A percentile compares a stretch with the other conserved stretches of the same genome.
Conservation (phyloP, 805 yeast species). For the Kodamaea fukazawae region DNA sequence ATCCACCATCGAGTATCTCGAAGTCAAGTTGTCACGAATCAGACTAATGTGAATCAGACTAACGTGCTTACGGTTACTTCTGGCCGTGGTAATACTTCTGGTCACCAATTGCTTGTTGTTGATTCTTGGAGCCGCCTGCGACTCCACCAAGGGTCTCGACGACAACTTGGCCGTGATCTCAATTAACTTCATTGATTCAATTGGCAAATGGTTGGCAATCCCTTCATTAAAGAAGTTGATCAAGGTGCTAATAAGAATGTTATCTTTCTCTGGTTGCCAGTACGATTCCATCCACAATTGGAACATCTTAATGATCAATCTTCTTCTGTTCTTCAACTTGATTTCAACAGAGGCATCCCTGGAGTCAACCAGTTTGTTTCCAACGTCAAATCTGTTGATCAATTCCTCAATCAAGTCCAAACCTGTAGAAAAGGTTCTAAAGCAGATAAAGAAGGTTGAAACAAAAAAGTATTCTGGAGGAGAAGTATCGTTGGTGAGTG, state of each 20-base stretch:
- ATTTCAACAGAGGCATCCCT: constrained; percentile 24
- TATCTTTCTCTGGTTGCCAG: constrained; percentile 71
- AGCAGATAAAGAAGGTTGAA: constrained; percentile 74
- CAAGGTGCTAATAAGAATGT: constrained; percentile 60
- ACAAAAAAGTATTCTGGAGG: constrained; percentile 67
- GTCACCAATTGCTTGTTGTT: constrained; percentile 48
- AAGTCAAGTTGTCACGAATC: constrained; percentile 21
- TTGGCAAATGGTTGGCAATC: constrained; percentile 56
- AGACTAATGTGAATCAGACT: constrained; percentile 23
- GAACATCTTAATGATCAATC: constrained; percentile 64
- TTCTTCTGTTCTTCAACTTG: constrained; percentile 56
- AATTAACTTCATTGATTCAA: constrained; percentile 60
- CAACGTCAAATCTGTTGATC: constrained; percentile 61
- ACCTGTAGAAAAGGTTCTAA: constrained; percentile 67
- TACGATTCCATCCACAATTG: constrained; percentile 87
- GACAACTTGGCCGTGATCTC: constrained; percentile 62
- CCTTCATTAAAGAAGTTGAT: constrained; percentile 80
- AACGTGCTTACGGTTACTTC: constrained; percentile 34
- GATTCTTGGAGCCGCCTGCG: constrained; percentile 17
- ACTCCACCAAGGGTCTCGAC: constrained; percentile 51
- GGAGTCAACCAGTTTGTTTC: constrained; percentile 22
- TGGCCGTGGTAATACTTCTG: constrained; percentile 45
- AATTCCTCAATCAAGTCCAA: constrained; percentile 66
- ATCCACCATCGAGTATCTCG: constrained; percentile 51
- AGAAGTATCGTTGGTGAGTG: constrained; percentile 62